A percentile compares a stretch with the other conserved stretches of the same genome.
Conservation (phyloP, 129 eudicot species). For the carrot (Daucus carota) region DH1_v3.0 NC_030387.2:25655001-25655500, state of each 20-base stretch:
- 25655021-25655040: no score
- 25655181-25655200: neutral
- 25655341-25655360: no score
- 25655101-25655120: no score
- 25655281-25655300: neutral
- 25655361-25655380: constrained; percentile 4
- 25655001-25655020: no score
- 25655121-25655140: no score
- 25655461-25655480: constrained; percentile 10
- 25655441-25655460: neutral
- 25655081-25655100: no score
- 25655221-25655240: neutral
- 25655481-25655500: constrained; percentile 5
- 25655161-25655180: neutral
- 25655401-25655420: neutral
- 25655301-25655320: neutral
- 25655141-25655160: no score
- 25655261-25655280: neutral
- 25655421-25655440: constrained; percentile 9
- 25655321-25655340: no score
- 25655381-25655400: no score
- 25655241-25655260: neutral
- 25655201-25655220: neutral
- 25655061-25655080: no score
- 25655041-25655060: no score